Evolutionary conservation across 192 early-diverging fungal species (phyloP).

Genomic region (Backusella macrospora): DNA sequence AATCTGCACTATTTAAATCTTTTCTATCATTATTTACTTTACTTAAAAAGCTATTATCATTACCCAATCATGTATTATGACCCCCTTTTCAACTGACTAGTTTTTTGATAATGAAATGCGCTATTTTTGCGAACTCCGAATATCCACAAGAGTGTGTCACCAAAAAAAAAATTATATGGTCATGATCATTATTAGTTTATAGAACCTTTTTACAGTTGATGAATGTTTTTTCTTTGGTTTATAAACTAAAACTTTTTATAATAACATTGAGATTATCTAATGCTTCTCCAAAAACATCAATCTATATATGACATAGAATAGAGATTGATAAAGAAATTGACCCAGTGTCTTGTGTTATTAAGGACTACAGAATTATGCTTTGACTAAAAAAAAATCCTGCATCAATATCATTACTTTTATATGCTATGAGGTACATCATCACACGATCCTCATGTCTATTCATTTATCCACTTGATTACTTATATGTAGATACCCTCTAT

Average conservation of each 20-base stretch:
- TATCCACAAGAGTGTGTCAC: background rate
- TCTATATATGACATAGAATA: too few relatives aligned
- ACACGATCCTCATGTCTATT: background rate
- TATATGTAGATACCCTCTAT: background rate
- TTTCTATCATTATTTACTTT: background rate
- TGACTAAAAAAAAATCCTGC: background rate
- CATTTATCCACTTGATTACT: background rate
- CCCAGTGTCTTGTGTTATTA: background rate
- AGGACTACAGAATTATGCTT: background rate
- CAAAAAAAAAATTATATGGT: background rate
- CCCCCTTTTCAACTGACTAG: slow-evolving; percentile 5
- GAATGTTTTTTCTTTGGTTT: too few relatives aligned
- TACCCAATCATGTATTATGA: slow-evolving; percentile 10
- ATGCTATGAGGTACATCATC: background rate
- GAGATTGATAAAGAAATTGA: too few relatives aligned
- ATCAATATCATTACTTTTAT: background rate
- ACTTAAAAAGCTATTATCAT: background rate
- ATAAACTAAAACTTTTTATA: too few relatives aligned
- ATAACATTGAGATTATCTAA: too few relatives aligned
- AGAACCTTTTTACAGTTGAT: too few relatives aligned
- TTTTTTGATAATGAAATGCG: background rate
- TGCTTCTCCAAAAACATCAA: too few relatives aligned
- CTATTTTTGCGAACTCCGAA: slow-evolving; percentile 6
- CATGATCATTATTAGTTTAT: too few relatives aligned
- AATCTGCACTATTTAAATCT: background rate